Base-by-base conservation (phyloP, 2,329 filamentous ascomycete species). In the Ophiocordyceps camponoti-saundersi region DNA sequence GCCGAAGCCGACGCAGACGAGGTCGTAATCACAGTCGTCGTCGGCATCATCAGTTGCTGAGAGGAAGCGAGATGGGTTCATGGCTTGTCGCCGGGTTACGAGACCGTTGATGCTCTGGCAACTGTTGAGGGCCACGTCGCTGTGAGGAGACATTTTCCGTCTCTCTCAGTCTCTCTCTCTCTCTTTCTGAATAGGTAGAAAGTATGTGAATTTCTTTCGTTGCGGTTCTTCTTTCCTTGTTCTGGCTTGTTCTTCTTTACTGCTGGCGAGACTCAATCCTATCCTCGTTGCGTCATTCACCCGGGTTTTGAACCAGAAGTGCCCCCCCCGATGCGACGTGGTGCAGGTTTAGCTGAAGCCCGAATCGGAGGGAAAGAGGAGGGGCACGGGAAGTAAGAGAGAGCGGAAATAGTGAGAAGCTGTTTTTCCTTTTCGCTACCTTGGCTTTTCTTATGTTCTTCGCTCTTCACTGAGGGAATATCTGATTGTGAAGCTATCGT, bases 1-100 rank as follows among this genome's bases (percentile, higher is more conserved):
- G 8, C 90, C 90, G 59, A 96, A 96, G 22, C 90, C 90, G 48
- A 95, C 79, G 63, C 88, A 95, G 54, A 96, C 70, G 46, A 96
- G 70, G 62, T 96, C 90, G 60, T 89, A 82, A 30, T 87, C 67
- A 45, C 84, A 76, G 52, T 81, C 73, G 46, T 72, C 61, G 23
- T n/a, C 44, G 30, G n/a, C n/a, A 5, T 16, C 30, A 20, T 70
- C 64, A 3, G 73, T 70, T n/a, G 73, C 65, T 29, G 26, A 46
- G 62, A 82, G 65, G 46, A 56, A 54, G 16, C 49, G 51, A 2
- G 58, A 59, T 36, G 36, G 26, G 21, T 20, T 39, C 40, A 23
- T 42, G 45, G 42, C 22, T 49, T 52, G 55, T 53, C 48, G 40
- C 54, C 54, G 30, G 50, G 50, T 39, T 51, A 54, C 42, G 48